Conservation (phyloP, 805 yeast genomes). For the Cyberlindnera mycetangii region DNA sequence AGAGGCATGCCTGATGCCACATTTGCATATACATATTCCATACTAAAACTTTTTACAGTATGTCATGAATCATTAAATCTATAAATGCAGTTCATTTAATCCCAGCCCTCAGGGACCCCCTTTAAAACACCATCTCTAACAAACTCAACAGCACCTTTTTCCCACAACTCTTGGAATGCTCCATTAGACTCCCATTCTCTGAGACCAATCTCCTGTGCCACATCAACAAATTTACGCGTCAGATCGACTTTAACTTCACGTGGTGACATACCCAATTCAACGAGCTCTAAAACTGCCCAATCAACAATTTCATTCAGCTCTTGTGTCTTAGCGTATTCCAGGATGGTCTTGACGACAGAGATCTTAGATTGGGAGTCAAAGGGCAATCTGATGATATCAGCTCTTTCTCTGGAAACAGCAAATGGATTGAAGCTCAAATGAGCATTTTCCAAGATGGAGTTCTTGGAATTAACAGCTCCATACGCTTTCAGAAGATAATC, state of each 20-base stretch:
- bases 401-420: constrained; percentile 2
- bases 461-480: constrained; percentile 1
- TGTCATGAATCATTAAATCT: neutral
- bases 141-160: constrained; percentile 6
- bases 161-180: constrained; percentile 9
- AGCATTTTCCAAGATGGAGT: constrained; percentile 3
- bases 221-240: constrained; percentile 9
- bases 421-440: constrained; percentile 22
- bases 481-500: constrained; percentile 14
- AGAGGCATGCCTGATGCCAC: no score
- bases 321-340: constrained; percentile 16
- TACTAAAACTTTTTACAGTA: neutral
- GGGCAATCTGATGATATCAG: constrained; percentile 10
- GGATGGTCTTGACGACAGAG: constrained; percentile 21
- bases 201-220: constrained; percentile 12
- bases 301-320: constrained; percentile 6
- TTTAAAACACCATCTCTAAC: constrained; percentile 9
- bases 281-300: constrained; percentile 21
- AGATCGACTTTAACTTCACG: constrained; percentile 18
- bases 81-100: neutral
- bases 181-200: constrained; percentile 12
- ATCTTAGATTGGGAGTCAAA: constrained; percentile 14
- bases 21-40: neutral
- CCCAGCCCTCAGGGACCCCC: constrained; percentile 2
- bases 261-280: constrained; percentile 18